Percentiles rank a stretch among this genome's conserved stretches.
These are phyloP conservation scores for Botrytis deweyae DNA, from an alignment of 2,329 filamentous ascomycete species.

Conservation along the genomic window DNA sequence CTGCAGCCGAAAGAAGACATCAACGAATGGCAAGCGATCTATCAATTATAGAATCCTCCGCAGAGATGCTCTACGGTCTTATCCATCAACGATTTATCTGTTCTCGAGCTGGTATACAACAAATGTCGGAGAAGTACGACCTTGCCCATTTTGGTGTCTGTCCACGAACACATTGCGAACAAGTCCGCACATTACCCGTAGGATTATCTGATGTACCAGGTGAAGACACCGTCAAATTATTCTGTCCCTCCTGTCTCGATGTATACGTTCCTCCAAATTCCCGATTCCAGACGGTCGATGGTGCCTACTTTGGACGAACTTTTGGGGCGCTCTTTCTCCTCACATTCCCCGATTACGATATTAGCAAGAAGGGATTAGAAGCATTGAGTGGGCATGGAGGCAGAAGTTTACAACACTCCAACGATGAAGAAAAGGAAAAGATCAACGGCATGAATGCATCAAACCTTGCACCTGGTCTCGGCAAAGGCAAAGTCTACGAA, in stretches of 20 bases:
- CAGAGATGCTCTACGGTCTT: constrained; percentile 96
- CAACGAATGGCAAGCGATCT: constrained; percentile 87
- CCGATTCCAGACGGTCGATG: constrained; percentile 94
- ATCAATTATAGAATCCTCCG: constrained; percentile 92
- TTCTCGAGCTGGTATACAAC: constrained; percentile 91
- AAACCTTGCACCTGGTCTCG: constrained; percentile 87
- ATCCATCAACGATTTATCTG: constrained; percentile 99
- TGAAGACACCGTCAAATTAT: constrained; percentile 96
- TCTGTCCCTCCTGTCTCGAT: constrained; percentile 94
- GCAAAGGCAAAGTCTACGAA: constrained; percentile 81
- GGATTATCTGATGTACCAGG: constrained; percentile 93
- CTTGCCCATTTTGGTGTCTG: constrained; percentile 93
- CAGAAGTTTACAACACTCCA: constrained; percentile 43
- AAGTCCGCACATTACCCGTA: constrained; percentile 86
- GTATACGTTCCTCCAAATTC: constrained; percentile 98
- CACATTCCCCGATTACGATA: constrained; percentile 94
- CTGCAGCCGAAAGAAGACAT: constrained; percentile 67
- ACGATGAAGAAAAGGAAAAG: constrained; percentile 46
- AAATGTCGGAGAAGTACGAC: constrained; percentile 99
- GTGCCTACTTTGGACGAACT: constrained; percentile 96
- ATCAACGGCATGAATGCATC: constrained; percentile 85
- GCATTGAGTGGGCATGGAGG: constrained; percentile 46
- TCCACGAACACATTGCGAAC: constrained; percentile 90
- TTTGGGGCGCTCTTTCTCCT: constrained; percentile 97
- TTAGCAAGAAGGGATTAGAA: constrained; percentile 68